Evolutionary conservation across 805 yeast genomes (phyloP).

Genomic region (Schizosaccharomyces cryophilus): DNA sequence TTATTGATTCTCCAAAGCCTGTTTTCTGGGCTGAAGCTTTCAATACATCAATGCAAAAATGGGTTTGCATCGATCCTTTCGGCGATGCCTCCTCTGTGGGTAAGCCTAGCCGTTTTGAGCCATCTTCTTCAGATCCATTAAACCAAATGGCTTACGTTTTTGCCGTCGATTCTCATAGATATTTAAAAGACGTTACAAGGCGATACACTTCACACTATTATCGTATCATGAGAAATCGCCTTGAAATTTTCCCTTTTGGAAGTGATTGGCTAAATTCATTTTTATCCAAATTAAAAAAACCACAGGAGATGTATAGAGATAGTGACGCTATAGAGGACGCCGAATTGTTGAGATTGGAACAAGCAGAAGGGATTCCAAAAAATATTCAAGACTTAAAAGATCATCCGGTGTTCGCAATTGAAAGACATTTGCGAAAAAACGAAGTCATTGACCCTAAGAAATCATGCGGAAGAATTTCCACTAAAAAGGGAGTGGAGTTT

Average conservation of each 20-base stretch:
- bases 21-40: slow-evolving; percentile 87
- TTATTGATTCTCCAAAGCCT: slow-evolving; percentile 23
- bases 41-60: slow-evolving; percentile 44
- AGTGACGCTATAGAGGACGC: slow-evolving; percentile 32
- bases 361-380: slow-evolving; percentile 66
- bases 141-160: slow-evolving; percentile 41
- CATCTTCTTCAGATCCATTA: slow-evolving; percentile 22
- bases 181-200: slow-evolving; percentile 61
- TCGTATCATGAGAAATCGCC: not conserved
- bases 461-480: slow-evolving; percentile 9
- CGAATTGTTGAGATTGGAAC: slow-evolving; percentile 36
- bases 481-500: slow-evolving; percentile 17
- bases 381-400: slow-evolving; percentile 58
- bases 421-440: slow-evolving; percentile 42
- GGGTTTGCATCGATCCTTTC: slow-evolving; percentile 75
- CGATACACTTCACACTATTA: slow-evolving; percentile 34
- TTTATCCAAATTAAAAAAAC: not conserved
- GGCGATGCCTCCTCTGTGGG: slow-evolving; percentile 10
- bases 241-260: not conserved
- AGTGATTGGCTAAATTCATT: not conserved
- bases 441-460: slow-evolving; percentile 48
- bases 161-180: slow-evolving; percentile 42
- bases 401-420: slow-evolving; percentile 70
- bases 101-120: slow-evolving; percentile 41
- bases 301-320: not conserved